Evolutionary conservation across 345 rosid species (phyloP).

Genomic region (Salix viminalis): DNA sequence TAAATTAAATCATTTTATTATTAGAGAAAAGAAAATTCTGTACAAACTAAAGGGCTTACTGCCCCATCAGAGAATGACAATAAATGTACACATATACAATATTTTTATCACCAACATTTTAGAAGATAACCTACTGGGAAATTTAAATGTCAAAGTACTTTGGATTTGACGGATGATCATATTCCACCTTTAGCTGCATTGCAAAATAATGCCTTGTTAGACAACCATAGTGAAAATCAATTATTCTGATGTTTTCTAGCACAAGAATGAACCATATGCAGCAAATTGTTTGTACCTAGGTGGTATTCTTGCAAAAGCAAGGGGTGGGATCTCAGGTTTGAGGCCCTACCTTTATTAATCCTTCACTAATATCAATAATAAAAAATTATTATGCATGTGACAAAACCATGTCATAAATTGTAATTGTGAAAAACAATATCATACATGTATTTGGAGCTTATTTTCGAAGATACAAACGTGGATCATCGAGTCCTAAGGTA

Average conservation of each 20-base stretch:
- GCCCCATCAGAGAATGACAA: conserved; percentile 9
- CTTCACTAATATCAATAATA: not conserved
- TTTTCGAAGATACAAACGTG: not conserved
- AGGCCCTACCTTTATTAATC: not conserved
- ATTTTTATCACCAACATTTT: not conserved
- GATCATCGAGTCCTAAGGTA: not conserved
- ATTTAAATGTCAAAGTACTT: conserved; percentile 22
- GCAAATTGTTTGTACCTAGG: not conserved
- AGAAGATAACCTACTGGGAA: conserved; percentile 1
- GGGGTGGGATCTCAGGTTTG: not conserved
- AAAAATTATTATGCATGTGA: not conserved
- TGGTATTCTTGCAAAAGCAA: not conserved
- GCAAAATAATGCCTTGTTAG: not conserved
- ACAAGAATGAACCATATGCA: not conserved
- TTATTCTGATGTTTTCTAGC: not conserved
- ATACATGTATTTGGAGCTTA: not conserved
- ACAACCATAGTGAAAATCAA: not conserved
- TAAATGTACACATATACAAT: conserved; percentile 27
- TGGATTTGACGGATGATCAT: conserved; percentile 24
- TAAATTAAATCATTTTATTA: conserved; percentile 15
- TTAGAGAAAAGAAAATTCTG: conserved; percentile 5
- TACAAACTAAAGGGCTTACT: conserved; percentile 7
- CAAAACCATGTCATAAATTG: not conserved
- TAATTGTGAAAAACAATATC: not conserved
- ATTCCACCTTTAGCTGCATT: conserved; percentile 24